phyloP scores from a whole-genome alignment of 2,329 filamentous ascomycete species.

The Botrytis deweyae region DNA sequence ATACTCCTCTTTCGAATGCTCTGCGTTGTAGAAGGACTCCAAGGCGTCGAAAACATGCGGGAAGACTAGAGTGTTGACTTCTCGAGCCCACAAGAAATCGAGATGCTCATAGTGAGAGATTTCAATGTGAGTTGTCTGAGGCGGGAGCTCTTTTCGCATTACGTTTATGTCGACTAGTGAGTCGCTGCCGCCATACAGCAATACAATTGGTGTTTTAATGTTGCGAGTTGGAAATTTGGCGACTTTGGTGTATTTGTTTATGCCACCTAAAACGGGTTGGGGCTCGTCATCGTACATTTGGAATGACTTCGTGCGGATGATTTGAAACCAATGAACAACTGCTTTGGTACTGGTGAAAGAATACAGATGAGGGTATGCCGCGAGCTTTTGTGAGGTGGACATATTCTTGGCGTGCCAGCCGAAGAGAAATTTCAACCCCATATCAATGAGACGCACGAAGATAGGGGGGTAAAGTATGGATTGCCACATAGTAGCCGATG shows the following conservation, averaged over 20 bases:
- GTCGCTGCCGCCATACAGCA: constrained; percentile 92
- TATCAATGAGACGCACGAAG: constrained; percentile 84
- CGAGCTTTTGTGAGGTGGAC: constrained; percentile 81
- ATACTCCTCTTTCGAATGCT: constrained; percentile 60
- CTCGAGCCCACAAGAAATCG: constrained; percentile 91
- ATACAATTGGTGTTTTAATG: constrained; percentile 90
- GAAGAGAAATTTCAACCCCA: constrained; percentile 79
- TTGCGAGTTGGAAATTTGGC: constrained; percentile 95
- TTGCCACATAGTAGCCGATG: constrained; percentile 96
- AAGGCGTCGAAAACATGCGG: constrained; percentile 84
- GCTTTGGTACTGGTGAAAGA: constrained; percentile 96
- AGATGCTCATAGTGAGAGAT: constrained; percentile 94
- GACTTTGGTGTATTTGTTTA: constrained; percentile 88
- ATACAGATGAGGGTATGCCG: constrained; percentile 92
- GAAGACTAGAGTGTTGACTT: constrained; percentile 82
- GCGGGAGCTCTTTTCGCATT: constrained; percentile 86
- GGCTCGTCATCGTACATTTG: constrained; percentile 99
- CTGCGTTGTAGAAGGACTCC: constrained; percentile 63
- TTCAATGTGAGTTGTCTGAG: constrained; percentile 79
- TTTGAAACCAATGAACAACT: constrained; percentile 99
- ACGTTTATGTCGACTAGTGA: constrained; percentile 90
- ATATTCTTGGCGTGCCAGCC: constrained; percentile 89
- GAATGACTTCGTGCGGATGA: constrained; percentile 92
- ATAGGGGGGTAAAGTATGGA: constrained; percentile 92
- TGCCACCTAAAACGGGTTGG: constrained; percentile 68